A percentile compares a stretch with the other conserved stretches of the same genome.
Conservation (phyloP, 148 eudicot species). For the Diospyros lotus region DNA sequence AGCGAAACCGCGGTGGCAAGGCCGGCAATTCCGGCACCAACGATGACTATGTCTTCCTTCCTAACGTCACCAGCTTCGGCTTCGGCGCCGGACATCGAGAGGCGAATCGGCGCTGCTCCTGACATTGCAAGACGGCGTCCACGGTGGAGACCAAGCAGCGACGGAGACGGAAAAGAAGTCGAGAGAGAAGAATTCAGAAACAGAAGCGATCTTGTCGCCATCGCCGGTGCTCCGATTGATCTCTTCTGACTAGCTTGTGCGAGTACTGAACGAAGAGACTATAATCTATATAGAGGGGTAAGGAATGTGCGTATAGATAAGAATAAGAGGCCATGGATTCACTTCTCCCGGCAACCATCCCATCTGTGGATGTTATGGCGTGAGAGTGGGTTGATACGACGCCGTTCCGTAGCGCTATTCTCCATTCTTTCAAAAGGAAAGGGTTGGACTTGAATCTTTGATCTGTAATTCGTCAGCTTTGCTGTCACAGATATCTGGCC, state of each 20-base stretch:
- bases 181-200: not conserved
- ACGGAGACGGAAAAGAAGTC: not conserved
- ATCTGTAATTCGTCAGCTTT: too few species aligned
- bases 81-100: constrained; percentile 12
- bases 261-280: not conserved
- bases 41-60: constrained; percentile 64
- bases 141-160: constrained; percentile 5
- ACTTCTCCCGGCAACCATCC: too few species aligned
- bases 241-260: constrained; percentile 2
- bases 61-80: constrained; percentile 1
- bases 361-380: too few species aligned
- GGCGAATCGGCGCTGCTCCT: constrained; percentile 8
- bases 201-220: not conserved
- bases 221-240: not conserved
- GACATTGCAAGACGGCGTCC: not conserved
- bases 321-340: too few species aligned
- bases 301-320: too few species aligned
- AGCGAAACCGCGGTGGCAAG: constrained; percentile 87
- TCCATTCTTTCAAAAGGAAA: too few species aligned
- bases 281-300: not conserved
- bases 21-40: constrained; percentile 95
- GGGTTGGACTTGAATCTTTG: too few species aligned
- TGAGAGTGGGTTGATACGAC: too few species aligned
- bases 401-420: too few species aligned
- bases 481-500: too few species aligned